Evolutionary conservation across 352 stramenopile genomes (phyloP).

Genomic region (Pythium phragmiticola): DNA sequence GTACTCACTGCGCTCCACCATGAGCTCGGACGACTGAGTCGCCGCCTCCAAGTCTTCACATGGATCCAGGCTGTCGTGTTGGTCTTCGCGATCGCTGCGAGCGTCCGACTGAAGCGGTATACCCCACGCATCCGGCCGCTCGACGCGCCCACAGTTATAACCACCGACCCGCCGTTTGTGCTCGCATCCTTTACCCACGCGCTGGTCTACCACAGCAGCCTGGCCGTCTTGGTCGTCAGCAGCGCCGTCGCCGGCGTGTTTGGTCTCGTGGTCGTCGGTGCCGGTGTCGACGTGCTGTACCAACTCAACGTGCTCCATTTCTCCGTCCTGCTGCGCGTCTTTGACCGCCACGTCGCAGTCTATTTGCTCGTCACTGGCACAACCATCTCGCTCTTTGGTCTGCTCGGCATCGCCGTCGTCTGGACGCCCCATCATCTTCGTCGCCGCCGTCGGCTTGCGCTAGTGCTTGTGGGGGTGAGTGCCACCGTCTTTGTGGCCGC

Average conservation of each 20-base stretch:
- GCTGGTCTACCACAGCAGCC: constrained; percentile 18
- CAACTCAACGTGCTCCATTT: constrained; percentile 71
- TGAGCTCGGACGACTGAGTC: constrained; percentile 6
- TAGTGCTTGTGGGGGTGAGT: constrained; percentile 33
- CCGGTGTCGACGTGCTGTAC: constrained; percentile 55
- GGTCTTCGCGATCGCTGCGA: background rate
- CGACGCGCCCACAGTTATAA: background rate
- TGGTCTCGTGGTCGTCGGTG: constrained; percentile 41
- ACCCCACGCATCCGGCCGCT: background rate
- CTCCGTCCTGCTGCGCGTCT: constrained; percentile 50
- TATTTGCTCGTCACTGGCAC: constrained; percentile 49
- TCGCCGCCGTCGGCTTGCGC: constrained; percentile 24
- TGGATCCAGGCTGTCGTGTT: constrained; percentile 12
- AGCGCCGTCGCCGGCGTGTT: constrained; percentile 31
- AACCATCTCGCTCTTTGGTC: constrained; percentile 35
- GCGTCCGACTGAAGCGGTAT: constrained; percentile 17
- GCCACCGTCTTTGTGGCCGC: constrained; percentile 40
- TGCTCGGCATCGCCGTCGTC: constrained; percentile 31
- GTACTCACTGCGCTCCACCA: constrained; percentile 17
- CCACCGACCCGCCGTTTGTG: background rate
- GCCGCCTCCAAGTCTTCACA: constrained; percentile 6
- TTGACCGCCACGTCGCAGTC: constrained; percentile 49
- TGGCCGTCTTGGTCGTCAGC: constrained; percentile 23
- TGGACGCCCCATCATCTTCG: constrained; percentile 16
- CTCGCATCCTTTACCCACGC: constrained; percentile 17